These are phyloP conservation scores for Oidiodendron maius DNA, from an alignment of 495 filamentous ascomycete species.

Conservation along the genomic window DNA sequence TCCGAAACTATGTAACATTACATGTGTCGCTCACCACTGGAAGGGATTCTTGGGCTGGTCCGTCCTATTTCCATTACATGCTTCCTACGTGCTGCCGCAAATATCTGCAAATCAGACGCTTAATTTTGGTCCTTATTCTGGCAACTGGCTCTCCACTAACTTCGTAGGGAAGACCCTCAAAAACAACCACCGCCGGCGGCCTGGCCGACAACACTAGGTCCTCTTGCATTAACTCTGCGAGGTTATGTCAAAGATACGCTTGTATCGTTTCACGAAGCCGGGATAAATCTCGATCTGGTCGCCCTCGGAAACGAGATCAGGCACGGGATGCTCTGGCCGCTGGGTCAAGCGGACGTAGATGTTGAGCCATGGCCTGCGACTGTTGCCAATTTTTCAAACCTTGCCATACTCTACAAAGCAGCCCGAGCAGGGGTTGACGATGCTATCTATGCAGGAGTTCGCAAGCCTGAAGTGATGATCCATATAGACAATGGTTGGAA, in stretches of 20 bases:
- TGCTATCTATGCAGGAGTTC: slow-evolving; percentile 26
- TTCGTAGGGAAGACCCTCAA: slow-evolving; percentile 15
- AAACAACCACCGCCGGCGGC: slow-evolving; percentile 26
- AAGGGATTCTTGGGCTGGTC: slow-evolving; percentile 33
- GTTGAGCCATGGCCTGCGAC: slow-evolving; percentile 17
- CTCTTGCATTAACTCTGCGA: slow-evolving; percentile 15
- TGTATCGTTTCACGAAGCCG: slow-evolving; percentile 20
- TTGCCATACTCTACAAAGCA: slow-evolving; percentile 30
- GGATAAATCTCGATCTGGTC: slow-evolving; percentile 31
- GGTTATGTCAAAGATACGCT: slow-evolving; percentile 34
- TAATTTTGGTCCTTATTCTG: too few relatives aligned
- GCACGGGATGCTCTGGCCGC: slow-evolving; percentile 39
- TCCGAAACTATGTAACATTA: background rate
- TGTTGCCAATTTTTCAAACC: slow-evolving; percentile 30
- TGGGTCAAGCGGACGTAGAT: slow-evolving; percentile 30
- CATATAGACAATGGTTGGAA: slow-evolving; percentile 45
- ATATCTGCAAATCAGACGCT: too few relatives aligned
- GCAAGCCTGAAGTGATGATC: slow-evolving; percentile 36
- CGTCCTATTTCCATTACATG: too few relatives aligned
- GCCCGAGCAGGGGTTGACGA: slow-evolving; percentile 32
- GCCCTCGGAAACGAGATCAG: slow-evolving; percentile 40
- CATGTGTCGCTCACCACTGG: background rate
- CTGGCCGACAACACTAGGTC: slow-evolving; percentile 16
- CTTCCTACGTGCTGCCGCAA: too few relatives aligned
- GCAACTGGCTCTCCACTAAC: too few relatives aligned